Base-by-base conservation (phyloP, 768 basidiomycete genomes). In the Leucosporidium creatinivorum region DNA sequence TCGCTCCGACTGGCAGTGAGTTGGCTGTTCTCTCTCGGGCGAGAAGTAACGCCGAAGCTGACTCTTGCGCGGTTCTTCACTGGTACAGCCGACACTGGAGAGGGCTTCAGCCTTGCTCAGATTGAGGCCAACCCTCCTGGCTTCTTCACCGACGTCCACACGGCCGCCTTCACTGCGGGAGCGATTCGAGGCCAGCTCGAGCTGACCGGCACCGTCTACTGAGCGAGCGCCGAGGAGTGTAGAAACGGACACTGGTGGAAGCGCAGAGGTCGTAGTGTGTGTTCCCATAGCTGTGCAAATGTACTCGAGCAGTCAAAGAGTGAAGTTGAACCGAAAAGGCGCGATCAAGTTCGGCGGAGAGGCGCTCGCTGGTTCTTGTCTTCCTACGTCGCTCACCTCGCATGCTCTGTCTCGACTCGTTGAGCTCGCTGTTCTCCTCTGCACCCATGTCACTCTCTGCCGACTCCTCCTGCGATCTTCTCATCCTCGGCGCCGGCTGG, bases 401-500 rank as follows among this genome's bases (percentile, higher is more conserved):
- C 39, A 44, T 44, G 39, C 39, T 44, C 15, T 44, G 39, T 44
- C 39, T 44, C 39, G 39, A 44, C 39, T 44, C 39, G 39, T 15
- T 44, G 8, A 17, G 39, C 39, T 44, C 39, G 8, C 39, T 44
- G 10, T 44, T 44, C 39, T 51, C 50, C 13, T 26, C 25, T 23
- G 7, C 50, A 18, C n/a, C 50, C 17, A 51, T 51, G 50, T 7
- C 31, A 0, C 28, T 36, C 31, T 23, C 49, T n/a, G 19, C 64
- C 18, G n/a, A 48, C 51, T 15, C 61, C 12, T 30, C 54, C 28
- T 81, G 85, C 63, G 83, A 85, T 64, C 77, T 86, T 44, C 81
- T 87, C 62, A 83, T 87, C 69, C 81, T 87, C 58, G 86, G 86
- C 48, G 84, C 84, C 31, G 86, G 86, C 39, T 88, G 87, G 86